These are phyloP conservation scores for Lenwebbia sp. DNA, from an alignment of 345 rosid species.

Conservation along the genomic window DNA sequence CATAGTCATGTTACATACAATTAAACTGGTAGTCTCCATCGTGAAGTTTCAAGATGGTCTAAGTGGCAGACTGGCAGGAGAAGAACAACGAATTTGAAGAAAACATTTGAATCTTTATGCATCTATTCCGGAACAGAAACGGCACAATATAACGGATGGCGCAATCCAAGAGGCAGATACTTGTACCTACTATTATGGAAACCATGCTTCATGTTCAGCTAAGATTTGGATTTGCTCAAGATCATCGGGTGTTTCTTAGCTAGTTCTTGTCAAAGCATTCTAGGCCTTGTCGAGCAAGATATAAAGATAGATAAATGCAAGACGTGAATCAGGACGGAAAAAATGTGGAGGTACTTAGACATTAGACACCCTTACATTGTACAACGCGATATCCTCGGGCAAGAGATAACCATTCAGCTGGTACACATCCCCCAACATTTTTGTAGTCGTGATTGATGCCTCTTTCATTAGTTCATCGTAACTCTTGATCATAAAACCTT, in stretches of 20 bases:
- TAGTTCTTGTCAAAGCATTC: neutral
- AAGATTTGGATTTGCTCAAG: neutral
- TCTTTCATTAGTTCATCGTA: conserved; percentile 33
- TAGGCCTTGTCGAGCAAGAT: neutral
- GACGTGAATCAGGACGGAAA: neutral
- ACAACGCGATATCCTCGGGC: conserved; percentile 23
- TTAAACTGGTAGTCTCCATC: neutral
- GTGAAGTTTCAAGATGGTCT: neutral
- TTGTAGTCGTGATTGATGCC: conserved; percentile 20
- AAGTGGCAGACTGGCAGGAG: neutral
- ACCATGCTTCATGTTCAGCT: neutral
- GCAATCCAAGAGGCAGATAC: neutral
- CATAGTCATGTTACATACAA: neutral
- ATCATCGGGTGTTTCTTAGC: neutral
- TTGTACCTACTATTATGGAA: neutral
- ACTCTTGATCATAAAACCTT: conserved; percentile 42
- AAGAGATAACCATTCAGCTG: conserved; percentile 19
- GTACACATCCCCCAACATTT: conserved; percentile 36
- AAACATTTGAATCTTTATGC: neutral
- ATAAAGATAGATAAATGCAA: neutral
- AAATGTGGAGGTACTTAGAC: neutral
- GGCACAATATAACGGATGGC: neutral
- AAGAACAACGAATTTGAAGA: neutral
- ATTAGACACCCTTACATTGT: conserved; percentile 19
- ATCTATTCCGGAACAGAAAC: neutral